Conservation (phyloP, 768 basidiomycete species). For the Daedalea quercina region DNA sequence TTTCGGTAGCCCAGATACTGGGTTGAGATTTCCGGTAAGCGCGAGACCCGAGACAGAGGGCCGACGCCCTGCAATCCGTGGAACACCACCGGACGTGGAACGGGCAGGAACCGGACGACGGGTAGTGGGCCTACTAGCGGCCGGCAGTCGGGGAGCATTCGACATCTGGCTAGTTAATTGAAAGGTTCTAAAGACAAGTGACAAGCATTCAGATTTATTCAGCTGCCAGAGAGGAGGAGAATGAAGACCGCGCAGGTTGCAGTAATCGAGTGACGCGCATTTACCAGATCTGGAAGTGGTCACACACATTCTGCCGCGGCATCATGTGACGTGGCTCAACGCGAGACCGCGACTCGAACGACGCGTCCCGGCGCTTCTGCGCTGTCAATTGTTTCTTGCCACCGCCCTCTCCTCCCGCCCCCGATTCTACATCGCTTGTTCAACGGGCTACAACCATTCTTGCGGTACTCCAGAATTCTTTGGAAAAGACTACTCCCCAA, state of each 20-base stretch:
- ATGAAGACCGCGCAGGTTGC: no score
- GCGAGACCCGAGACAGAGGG: slow-evolving; percentile 25
- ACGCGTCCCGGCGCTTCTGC: background rate
- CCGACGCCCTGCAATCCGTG: slow-evolving; percentile 17
- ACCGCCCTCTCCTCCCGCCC: background rate
- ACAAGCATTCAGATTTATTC: no score
- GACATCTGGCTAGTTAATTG: background rate
- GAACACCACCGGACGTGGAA: background rate
- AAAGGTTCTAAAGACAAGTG: no score
- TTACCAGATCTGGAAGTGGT: no score
- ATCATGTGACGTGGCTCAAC: no score
- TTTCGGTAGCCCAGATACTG: slow-evolving; percentile 31
- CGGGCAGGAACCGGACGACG: slow-evolving; percentile 10
- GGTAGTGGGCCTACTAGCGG: background rate
- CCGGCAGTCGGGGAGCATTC: background rate
- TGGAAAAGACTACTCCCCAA: no score
- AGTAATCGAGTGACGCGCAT: no score
- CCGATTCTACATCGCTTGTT: background rate
- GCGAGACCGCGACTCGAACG: background rate
- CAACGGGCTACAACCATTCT: no score
- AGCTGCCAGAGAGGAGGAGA: no score
- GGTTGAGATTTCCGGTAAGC: slow-evolving; percentile 17
- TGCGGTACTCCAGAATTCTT: no score
- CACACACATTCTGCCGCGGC: no score
- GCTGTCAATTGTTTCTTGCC: background rate